These are phyloP conservation scores for Podochytrium sp. DNA, from an alignment of 192 early-diverging fungal species.

Conservation along the genomic window DNA sequence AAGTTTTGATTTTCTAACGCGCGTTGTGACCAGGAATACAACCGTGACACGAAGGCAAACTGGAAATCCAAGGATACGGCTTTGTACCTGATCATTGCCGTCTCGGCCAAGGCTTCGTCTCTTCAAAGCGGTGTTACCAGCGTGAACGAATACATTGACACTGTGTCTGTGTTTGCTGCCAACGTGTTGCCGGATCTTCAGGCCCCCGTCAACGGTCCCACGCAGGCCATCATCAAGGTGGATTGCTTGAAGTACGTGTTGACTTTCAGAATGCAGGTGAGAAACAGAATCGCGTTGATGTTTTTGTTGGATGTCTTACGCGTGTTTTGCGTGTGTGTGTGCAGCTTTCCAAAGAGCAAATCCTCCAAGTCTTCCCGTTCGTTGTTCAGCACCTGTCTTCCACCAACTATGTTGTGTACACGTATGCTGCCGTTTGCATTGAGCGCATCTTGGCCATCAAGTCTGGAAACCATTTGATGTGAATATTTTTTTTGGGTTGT, in stretches of 20 bases:
- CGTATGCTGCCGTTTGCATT: conserved; percentile 89
- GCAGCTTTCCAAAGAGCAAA: conserved; percentile 77
- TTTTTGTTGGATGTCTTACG: not conserved
- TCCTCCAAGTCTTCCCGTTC: conserved; percentile 75
- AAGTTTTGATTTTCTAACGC: not conserved
- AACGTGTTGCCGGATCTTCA: conserved; percentile 87
- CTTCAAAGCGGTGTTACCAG: conserved; percentile 81
- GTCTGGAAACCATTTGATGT: conserved; percentile 19
- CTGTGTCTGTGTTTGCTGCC: conserved; percentile 80
- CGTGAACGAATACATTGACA: conserved; percentile 83
- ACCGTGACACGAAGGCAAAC: conserved; percentile 63
- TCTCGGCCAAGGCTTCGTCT: conserved; percentile 79
- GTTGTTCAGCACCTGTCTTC: conserved; percentile 82
- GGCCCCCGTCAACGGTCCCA: conserved; percentile 62
- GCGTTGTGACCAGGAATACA: conserved; percentile 61
- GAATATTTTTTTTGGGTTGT: not conserved
- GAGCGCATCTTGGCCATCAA: conserved; percentile 89
- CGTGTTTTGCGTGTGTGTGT: conserved; percentile 20
- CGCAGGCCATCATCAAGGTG: conserved; percentile 88
- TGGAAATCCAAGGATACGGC: conserved; percentile 98
- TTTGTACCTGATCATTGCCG: conserved; percentile 87
- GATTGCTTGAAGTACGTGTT: conserved; percentile 94
- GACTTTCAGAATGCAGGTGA: conserved; percentile 89
- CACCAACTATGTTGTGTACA: conserved; percentile 81
- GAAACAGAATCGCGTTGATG: not conserved